Evolutionary conservation across 371 early-diverging fungal species (phyloP), one percentile per base, ranked within the genome.

Genomic region (Circinella minor): DNA sequence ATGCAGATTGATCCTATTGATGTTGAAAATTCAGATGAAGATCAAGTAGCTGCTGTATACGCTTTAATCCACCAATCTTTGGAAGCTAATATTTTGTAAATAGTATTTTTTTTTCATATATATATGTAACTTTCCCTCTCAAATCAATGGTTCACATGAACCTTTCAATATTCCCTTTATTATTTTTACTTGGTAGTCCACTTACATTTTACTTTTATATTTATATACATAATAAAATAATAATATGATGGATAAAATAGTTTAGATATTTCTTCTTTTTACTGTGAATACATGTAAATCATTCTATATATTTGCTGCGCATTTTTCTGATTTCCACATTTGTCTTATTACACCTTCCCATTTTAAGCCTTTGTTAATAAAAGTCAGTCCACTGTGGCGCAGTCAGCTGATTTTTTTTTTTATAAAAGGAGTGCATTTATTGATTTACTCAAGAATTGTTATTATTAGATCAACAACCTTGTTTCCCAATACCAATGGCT

Each of bases 41-140:
- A 51, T 13, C 17, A 51, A n/a, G 51, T 51, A n/a, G 51, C 37
- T 27, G 47, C 37, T 15, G 57, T 59, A 34, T 67, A 67, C 17
- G 49, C 61, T n/a, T 17, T 46, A 18, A 68, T 68, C 11, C 61
- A 68, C 15, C 68, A 57, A 27, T 68, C 63, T 5, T 51, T 68
- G 37, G 62, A 68, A 57, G 63, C 63, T 15, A 68, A 68, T 20
- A 9, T 62, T n/a, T 68, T 68, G 68, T 68, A 68, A 39, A 61
- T 68, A 54, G 18, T 37, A 49, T 34, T 20, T 48, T 51, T n/a
- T 38, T 48, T 63, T n/a, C 49, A 49, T 49, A n/a, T n/a, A 57
- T 57, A 57, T 1, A 5, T 9, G 11, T 43, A 43, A 9, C 6
- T 43, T 11, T 11, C 43, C 3, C 11, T 43, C 3, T 43, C 43